Percentiles rank a stretch among this genome's conserved stretches.
Evolutionary conservation across 257 asterid genomes (phyloP).

Genomic region (Nicotiana benthamiana): DNA sequence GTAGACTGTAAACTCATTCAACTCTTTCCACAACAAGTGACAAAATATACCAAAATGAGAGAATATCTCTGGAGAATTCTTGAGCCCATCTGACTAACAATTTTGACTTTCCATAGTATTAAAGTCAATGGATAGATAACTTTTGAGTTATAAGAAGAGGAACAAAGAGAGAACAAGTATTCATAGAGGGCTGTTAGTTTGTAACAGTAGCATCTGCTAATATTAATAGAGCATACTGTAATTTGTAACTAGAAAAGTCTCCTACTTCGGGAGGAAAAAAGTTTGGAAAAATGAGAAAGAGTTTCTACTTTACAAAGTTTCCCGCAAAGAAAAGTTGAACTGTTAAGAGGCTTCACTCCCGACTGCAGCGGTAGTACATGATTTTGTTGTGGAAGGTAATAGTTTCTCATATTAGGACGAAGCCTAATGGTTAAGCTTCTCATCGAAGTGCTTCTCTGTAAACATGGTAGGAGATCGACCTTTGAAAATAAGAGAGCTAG

Average conservation of each 20-base stretch:
- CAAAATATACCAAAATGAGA: not conserved
- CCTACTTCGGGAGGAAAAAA: not conserved
- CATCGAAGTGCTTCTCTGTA: not conserved
- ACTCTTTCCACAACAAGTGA: not conserved
- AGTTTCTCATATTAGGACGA: not conserved
- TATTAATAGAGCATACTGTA: no score
- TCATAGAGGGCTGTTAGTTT: not conserved
- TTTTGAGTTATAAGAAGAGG: not conserved
- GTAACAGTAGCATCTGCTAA: not conserved
- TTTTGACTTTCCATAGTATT: not conserved
- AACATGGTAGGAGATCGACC: not conserved
- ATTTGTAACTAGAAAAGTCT: not conserved
- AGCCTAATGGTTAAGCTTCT: not conserved
- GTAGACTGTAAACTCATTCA: not conserved
- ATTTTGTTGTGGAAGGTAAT: no score
- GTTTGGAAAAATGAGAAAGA: not conserved
- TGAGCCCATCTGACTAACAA: not conserved
- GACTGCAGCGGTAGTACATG: not conserved
- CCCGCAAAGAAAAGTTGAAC: not conserved
- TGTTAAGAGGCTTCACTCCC: not conserved
- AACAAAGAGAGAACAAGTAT: not conserved
- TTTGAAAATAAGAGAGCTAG: not conserved
- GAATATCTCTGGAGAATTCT: not conserved
- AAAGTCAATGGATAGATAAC: not conserved
- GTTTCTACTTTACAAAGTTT: not conserved